A percentile compares a stretch with the other conserved stretches of the same genome.
Conservation (phyloP, 345 rosid genomes). For the Microcos paniculata region DNA sequence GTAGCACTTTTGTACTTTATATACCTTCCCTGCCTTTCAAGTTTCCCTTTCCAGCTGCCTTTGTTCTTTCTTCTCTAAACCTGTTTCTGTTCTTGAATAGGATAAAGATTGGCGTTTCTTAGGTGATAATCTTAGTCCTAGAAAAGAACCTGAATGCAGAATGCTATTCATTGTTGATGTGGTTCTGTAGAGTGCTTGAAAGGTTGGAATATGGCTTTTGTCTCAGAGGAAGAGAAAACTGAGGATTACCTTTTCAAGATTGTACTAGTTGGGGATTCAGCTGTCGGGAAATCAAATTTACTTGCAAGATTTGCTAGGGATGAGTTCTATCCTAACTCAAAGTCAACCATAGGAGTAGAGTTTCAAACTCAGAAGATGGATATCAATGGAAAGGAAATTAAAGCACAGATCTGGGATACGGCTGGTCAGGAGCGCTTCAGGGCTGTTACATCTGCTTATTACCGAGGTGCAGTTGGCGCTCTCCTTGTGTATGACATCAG, state of each 20-base stretch:
- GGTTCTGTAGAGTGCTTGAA: slow-evolving; percentile 45
- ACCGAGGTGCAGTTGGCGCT: slow-evolving; percentile 98
- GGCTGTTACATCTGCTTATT: slow-evolving; percentile 96
- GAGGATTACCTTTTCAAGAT: slow-evolving; percentile 97
- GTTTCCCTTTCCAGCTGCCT: slow-evolving; percentile 38
- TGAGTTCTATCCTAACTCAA: slow-evolving; percentile 91
- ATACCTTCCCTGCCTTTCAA: slow-evolving; percentile 39
- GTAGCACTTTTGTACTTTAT: slow-evolving; percentile 25
- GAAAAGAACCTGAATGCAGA: slow-evolving; percentile 12
- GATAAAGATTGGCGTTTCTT: slow-evolving; percentile 15
- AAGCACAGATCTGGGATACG: slow-evolving; percentile 99
- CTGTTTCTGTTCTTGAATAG: slow-evolving; percentile 19
- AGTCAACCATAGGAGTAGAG: slow-evolving; percentile 97
- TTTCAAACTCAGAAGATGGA: slow-evolving; percentile 94
- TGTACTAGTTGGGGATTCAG: slow-evolving; percentile 91
- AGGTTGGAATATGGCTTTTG: slow-evolving; percentile 63
- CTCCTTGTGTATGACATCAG: slow-evolving; percentile 93
- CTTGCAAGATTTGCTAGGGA: slow-evolving; percentile 97
- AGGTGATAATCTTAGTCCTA: slow-evolving; percentile 18
- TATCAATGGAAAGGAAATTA: slow-evolving; percentile 86
- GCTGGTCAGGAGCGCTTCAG: slow-evolving; percentile 99
- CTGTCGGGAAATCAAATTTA: slow-evolving; percentile 96
- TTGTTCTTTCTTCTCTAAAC: slow-evolving; percentile 31
- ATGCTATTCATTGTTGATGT: slow-evolving; percentile 28
- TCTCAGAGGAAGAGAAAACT: slow-evolving; percentile 68